Evolutionary conservation across 192 early-diverging fungal genomes (phyloP), one percentile per base, ranked within the genome.

Genomic region (Rhizophagus clarus): DNA sequence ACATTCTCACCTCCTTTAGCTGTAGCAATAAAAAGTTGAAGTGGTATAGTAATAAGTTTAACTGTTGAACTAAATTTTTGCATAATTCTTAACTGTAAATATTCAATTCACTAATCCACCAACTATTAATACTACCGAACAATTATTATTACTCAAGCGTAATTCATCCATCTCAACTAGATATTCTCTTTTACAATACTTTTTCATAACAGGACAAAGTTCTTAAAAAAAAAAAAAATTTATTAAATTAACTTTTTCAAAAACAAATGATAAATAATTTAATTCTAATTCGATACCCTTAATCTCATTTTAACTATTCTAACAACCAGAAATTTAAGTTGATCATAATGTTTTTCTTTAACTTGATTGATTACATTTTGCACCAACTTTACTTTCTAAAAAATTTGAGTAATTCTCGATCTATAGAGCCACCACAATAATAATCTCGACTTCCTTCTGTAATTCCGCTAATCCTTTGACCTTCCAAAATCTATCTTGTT

Each of bases 81-180:
- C 68, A 85, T 83, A 10, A 88, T 85, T 74, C 86, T 82, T 79
- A 85, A 83, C 74, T 86, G 86, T 11, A 90, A 78, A 61, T 90
- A 90, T 85, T 88, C 34, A 86, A 90, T 1, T 85, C 86, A 11
- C 87, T 86, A 90, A 90, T 11, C 89, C 87, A 82, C 89, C 87
- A 32, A 90, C 89, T 34, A 90, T 76, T 66, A 90, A 85, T 49
- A 90, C 83, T 61, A 85, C 85, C 22, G 87, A 84, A 34, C 85
- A 79, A 22, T 79, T 77, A 17, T 83, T 79, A 17, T 67, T 34
- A 3, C 83, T 63, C 80, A 86, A 84, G 78, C 76, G 76, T 10
- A 90, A 77, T 70, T 72, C 42, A 29, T 72, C 42, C 71, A 72
- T 72, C 2, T 24, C 24, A 42, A 51, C 42, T 1, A 14, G 2